A percentile compares a stretch with the other conserved stretches of the same genome.
Evolutionary conservation across 192 early-diverging fungal species (phyloP).

Genomic region (Backusella circina): DNA sequence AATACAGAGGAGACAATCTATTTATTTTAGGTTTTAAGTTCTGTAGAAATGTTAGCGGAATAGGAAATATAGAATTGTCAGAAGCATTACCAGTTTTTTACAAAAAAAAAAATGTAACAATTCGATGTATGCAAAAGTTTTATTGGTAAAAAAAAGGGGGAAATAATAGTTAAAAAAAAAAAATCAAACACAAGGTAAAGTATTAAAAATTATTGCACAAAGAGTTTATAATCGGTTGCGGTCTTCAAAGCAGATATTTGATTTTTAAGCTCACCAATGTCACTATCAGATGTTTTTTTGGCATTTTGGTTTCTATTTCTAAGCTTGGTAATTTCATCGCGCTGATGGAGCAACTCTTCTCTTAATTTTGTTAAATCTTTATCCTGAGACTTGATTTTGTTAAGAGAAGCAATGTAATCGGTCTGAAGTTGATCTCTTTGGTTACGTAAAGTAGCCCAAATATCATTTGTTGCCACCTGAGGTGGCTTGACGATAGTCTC

Average conservation of each 20-base stretch:
- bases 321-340: conserved; percentile 67
- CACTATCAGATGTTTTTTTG: conserved; percentile 50
- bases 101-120: background rate
- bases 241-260: conserved; percentile 71
- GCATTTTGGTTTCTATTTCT: conserved; percentile 20
- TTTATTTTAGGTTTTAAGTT: background rate
- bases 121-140: background rate
- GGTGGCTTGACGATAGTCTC: conserved; percentile 46
- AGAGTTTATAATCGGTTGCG: conserved; percentile 1
- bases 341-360: conserved; percentile 48
- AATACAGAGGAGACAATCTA: background rate
- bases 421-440: conserved; percentile 58
- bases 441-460: conserved; percentile 54
- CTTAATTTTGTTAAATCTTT: conserved; percentile 58
- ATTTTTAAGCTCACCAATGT: conserved; percentile 62
- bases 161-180: background rate
- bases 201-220: background rate
- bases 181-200: conserved; percentile 1
- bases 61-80: background rate
- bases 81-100: background rate
- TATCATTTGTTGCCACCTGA: conserved; percentile 47
- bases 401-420: conserved; percentile 52
- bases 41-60: background rate
- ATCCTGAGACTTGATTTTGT: conserved; percentile 62
- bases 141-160: conserved; percentile 4